Base-by-base conservation (phyloP, 768 basidiomycete species). In the Phlebiopsis flavidoalba region DNA sequence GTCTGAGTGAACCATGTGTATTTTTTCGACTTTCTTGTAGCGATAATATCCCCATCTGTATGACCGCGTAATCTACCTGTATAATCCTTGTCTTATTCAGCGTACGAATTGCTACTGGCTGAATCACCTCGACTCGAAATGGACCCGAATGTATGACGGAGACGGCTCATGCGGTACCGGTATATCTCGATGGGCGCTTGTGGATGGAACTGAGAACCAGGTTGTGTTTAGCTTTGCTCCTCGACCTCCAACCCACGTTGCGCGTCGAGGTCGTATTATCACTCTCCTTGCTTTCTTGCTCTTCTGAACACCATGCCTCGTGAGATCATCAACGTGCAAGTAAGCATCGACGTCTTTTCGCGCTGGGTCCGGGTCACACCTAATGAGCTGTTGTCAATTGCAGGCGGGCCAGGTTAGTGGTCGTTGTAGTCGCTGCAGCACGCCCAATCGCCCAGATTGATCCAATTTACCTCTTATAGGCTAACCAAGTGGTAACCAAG, bases 321-420 rank as follows among this genome's bases (percentile, higher is more conserved):
- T 62, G 91, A 93, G 77, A 92, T 93, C 59, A 79, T 93, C 71
- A 93, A 90, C 73, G 73, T 93, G 33, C 91, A 93, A 80, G 91
- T 64, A 50, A 26, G 37, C n/a, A 36, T 37, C 22, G 17, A 36
- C 50, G 22, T 19, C 33, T 46, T 74, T 59, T 19, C 35, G 10
- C 47, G 50, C n/a, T n/a, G n/a, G n/a, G n/a, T 37, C 47, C 22
- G 63, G 31, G 24, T 51, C 3, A 37, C 26, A 26, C 6, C 26
- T 31, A 31, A 31, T 31, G 26, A 31, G 26, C 26, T 31, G 26
- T n/a, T 31, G 26, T 31, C 26, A 24, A 35, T 62, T 50, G 45
- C 68, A 90, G 89, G 86, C 77, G 61, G 90, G 90, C 37, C 89
- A 91, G 80, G 89, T 89, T 68, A 76, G 78, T 70, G 75, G 72